Percentiles rank a stretch among this genome's conserved stretches.
Conservation (phyloP, 1,284 basidiomycete genomes). For the Ceratobasidium sp. region DNA sequence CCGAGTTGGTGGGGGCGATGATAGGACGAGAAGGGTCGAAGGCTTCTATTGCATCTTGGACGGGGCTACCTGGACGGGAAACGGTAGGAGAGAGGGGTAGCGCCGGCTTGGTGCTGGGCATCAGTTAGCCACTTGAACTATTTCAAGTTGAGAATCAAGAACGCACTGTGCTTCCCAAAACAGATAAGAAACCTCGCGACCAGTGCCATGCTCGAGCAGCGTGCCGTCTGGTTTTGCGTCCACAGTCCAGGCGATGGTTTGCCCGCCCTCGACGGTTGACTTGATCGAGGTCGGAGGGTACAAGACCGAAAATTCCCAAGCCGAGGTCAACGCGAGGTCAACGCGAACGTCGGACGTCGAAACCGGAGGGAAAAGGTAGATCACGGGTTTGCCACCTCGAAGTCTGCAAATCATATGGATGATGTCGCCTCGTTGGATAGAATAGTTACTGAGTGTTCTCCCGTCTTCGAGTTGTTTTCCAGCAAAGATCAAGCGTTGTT, state of each 20-base stretch:
- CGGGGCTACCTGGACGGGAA: not conserved
- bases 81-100: not conserved
- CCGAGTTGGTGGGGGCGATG: not conserved
- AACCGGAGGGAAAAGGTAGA: conserved; percentile 36
- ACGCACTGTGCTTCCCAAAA: conserved; percentile 51
- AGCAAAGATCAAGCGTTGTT: conserved; percentile 61
- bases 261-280: too few relatives aligned
- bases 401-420: not conserved
- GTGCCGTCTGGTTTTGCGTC: too few relatives aligned
- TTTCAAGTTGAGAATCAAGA: not conserved
- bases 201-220: conserved; percentile 45
- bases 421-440: conserved; percentile 41
- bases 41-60: not conserved
- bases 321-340: conserved; percentile 42
- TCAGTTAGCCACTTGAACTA: not conserved
- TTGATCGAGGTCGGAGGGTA: conserved; percentile 45
- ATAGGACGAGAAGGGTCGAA: not conserved
- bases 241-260: too few relatives aligned
- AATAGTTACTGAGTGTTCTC: conserved; percentile 47
- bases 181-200: conserved; percentile 48
- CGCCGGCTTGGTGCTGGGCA: not conserved
- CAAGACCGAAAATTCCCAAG: conserved; percentile 46
- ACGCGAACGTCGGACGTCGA: conserved; percentile 41
- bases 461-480: conserved; percentile 57
- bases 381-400: conserved; percentile 39